Conservation (phyloP, 2,329 filamentous ascomycete genomes). For the Epichloe uncinata region DNA sequence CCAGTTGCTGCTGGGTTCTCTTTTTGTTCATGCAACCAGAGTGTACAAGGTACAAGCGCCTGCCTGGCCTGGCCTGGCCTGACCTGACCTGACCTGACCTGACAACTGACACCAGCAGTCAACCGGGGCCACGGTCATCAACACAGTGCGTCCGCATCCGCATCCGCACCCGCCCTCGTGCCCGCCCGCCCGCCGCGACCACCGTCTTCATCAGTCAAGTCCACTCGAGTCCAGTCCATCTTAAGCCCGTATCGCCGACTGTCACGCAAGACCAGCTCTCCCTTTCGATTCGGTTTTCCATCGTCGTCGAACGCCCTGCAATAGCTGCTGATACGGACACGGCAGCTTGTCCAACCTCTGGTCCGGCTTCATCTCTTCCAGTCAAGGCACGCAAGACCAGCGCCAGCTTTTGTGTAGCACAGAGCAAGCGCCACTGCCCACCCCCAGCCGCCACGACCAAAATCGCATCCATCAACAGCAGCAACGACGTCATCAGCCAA, state of each 20-base stretch:
- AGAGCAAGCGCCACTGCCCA: neutral
- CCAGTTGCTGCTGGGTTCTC: neutral
- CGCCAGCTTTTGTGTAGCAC: neutral
- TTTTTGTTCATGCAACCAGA: neutral
- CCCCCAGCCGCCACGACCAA: neutral
- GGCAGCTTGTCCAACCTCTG: constrained; percentile 7
- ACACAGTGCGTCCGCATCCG: neutral
- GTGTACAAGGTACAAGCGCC: neutral
- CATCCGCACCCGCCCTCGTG: constrained; percentile 4
- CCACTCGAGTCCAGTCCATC: constrained; percentile 5
- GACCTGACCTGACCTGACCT: constrained; percentile 1
- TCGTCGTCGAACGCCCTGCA: neutral
- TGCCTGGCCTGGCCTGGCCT: neutral
- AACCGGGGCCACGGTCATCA: neutral
- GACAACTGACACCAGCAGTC: constrained; percentile 1
- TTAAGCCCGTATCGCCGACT: constrained; percentile 9
- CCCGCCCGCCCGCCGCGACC: neutral
- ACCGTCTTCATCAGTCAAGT: neutral
- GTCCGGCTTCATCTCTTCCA: constrained; percentile 6
- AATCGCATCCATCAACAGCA: neutral
- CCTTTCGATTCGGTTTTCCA: neutral
- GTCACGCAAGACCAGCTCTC: constrained; percentile 4
- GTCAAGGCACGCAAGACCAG: neutral
- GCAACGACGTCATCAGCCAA: constrained; percentile 3
- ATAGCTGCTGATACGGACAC: constrained; percentile 6